A percentile compares a stretch with the other conserved stretches of the same genome.
These are phyloP conservation scores for Diplodia mutila DNA, from an alignment of 2,329 filamentous ascomycete species.

Conservation along the genomic window DNA sequence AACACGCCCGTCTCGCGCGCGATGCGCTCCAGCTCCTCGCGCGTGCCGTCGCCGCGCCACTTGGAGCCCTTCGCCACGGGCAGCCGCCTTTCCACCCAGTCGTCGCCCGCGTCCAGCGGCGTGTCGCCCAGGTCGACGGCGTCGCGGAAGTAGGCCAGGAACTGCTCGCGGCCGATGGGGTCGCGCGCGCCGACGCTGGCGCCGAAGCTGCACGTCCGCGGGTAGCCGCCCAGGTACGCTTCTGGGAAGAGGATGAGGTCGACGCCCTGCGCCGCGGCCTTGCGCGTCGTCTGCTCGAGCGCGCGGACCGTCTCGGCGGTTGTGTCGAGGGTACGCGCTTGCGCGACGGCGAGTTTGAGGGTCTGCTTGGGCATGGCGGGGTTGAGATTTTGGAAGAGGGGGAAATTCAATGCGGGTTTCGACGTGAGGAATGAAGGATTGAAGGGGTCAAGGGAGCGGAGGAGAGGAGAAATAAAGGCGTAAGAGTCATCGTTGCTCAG, in stretches of 20 bases:
- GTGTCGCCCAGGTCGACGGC: conserved; percentile 87
- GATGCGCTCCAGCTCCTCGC: conserved; percentile 77
- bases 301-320: conserved; percentile 65
- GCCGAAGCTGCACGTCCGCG: conserved; percentile 78
- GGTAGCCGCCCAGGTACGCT: conserved; percentile 90
- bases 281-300: conserved; percentile 64
- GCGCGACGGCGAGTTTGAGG: conserved; percentile 55
- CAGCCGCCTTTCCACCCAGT: conserved; percentile 70
- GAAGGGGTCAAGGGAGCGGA: neutral
- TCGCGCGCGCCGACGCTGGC: conserved; percentile 71
- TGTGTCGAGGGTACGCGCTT: conserved; percentile 52
- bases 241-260: conserved; percentile 87
- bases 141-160: conserved; percentile 74
- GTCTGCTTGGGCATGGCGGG: conserved; percentile 44
- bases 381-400: neutral
- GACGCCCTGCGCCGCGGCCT: conserved; percentile 63
- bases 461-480: neutral
- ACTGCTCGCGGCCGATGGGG: conserved; percentile 76
- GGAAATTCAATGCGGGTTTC: neutral
- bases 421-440: neutral
- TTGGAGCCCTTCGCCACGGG: conserved; percentile 53
- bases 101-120: conserved; percentile 67
- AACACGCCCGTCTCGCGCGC: conserved; percentile 80
- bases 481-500: neutral
- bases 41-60: conserved; percentile 71